These are phyloP conservation scores for Erodium maritimum DNA, from an alignment of 345 rosid species.

Conservation along the genomic window DNA sequence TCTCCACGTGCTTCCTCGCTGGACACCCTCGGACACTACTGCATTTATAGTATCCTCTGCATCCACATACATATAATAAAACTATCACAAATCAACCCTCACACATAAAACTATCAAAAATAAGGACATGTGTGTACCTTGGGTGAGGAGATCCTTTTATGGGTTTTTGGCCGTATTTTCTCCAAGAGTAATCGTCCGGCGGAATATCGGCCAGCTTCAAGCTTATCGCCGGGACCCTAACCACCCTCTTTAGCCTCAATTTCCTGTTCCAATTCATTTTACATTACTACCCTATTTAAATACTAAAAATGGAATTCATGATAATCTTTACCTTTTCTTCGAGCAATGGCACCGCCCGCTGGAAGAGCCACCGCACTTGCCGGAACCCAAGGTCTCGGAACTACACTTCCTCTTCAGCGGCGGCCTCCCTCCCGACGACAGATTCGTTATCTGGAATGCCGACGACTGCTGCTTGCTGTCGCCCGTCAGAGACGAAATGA, in stretches of 20 bases:
- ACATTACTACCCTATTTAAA: too few relatives aligned
- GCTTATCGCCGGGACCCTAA: conserved; percentile 89
- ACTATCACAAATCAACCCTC: too few relatives aligned
- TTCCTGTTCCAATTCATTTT: conserved; percentile 30
- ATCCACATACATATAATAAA: not conserved
- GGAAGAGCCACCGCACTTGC: conserved; percentile 46
- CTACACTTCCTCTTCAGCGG: conserved; percentile 64
- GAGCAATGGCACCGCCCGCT: conserved; percentile 88
- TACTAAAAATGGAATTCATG: too few relatives aligned
- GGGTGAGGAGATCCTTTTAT: conserved; percentile 98
- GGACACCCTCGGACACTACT: conserved; percentile 93
- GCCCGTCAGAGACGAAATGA: conserved; percentile 39
- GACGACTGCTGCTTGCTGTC: conserved; percentile 34
- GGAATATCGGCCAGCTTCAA: conserved; percentile 87
- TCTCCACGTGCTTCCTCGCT: conserved; percentile 91
- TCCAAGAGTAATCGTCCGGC: conserved; percentile 93
- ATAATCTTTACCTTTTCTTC: conserved; percentile 92
- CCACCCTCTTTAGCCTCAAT: conserved; percentile 47
- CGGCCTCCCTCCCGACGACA: conserved; percentile 41
- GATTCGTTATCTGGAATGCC: conserved; percentile 48
- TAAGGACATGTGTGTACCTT: conserved; percentile 30
- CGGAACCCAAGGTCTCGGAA: conserved; percentile 47
- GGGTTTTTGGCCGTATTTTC: conserved; percentile 96
- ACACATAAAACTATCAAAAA: too few relatives aligned
- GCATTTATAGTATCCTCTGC: conserved; percentile 96